Evolutionary conservation across 2,329 filamentous ascomycete genomes (phyloP).

Genomic region (Cryphonectria radicalis): DNA sequence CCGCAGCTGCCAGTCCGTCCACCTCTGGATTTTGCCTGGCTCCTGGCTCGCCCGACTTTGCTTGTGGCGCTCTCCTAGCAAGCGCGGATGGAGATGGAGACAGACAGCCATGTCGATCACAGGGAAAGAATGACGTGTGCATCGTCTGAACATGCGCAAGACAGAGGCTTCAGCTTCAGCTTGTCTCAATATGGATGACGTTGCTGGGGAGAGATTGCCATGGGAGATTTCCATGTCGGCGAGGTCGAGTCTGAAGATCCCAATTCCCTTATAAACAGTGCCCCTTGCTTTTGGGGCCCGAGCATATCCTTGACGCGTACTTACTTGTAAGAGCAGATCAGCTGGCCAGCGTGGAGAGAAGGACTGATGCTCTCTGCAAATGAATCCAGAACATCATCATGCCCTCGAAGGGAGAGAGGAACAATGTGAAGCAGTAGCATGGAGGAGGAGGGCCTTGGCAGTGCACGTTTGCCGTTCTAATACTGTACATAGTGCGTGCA

Average conservation of each 20-base stretch:
- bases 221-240: slow-evolving; percentile 21
- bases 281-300: not conserved
- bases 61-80: not conserved
- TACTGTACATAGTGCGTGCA: not conserved
- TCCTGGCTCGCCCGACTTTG: not conserved
- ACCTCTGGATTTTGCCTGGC: not conserved
- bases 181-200: slow-evolving; percentile 25
- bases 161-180: not conserved
- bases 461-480: not conserved
- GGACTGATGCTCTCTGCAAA: not conserved
- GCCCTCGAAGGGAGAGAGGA: slow-evolving; percentile 10
- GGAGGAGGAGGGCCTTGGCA: not conserved
- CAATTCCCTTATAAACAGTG: slow-evolving; percentile 13
- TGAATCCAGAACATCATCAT: not conserved
- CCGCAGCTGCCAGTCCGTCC: slow-evolving; percentile 5
- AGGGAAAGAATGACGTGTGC: slow-evolving; percentile 16
- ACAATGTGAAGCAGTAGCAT: not conserved
- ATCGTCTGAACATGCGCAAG: slow-evolving; percentile 4
- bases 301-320: not conserved
- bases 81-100: not conserved
- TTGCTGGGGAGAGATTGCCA: slow-evolving; percentile 25
- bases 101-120: slow-evolving; percentile 2
- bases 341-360: not conserved
- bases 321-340: not conserved
- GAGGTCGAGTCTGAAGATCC: slow-evolving; percentile 24